These are phyloP conservation scores for Cnidoscolus chayamansa DNA, from an alignment of 441 rosid genomes.

Conservation along the genomic window DNA sequence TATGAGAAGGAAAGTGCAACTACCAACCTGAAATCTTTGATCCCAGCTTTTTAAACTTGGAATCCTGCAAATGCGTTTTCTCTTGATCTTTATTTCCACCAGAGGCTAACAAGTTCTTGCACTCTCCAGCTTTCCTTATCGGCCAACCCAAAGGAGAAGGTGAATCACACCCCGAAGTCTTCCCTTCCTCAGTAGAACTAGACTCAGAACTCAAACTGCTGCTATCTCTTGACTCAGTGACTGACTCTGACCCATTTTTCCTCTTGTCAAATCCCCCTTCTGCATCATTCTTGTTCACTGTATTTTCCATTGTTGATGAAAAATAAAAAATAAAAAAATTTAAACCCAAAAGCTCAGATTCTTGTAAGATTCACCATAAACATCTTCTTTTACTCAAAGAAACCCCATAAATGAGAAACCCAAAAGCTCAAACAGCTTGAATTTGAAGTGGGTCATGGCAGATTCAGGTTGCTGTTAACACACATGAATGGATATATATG, in stretches of 20 bases:
- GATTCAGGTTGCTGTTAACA: not conserved
- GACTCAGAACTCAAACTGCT: constrained; percentile 55
- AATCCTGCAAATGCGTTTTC: constrained; percentile 34
- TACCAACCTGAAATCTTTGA: constrained; percentile 50
- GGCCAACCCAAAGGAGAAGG: constrained; percentile 89
- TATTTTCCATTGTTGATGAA: constrained; percentile 42
- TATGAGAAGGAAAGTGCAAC: not conserved
- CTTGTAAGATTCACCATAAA: constrained; percentile 14
- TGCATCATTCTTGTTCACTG: constrained; percentile 33
- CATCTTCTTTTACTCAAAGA: not conserved
- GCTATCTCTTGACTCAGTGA: constrained; percentile 50
- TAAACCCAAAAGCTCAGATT: constrained; percentile 21
- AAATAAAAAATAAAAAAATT: not conserved
- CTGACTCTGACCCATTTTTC: constrained; percentile 36
- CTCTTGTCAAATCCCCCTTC: constrained; percentile 27
- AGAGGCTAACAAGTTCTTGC: constrained; percentile 39
- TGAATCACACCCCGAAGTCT: constrained; percentile 48
- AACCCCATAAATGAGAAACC: not conserved
- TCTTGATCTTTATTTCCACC: constrained; percentile 30
- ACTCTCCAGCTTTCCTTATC: constrained; percentile 59
- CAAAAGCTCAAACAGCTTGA: constrained; percentile 11
- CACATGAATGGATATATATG: not conserved
- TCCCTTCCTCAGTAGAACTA: constrained; percentile 45
- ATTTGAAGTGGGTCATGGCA: constrained; percentile 19
- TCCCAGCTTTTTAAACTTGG: constrained; percentile 31